Base-by-base conservation (phyloP, 257 asterid species). In the Coffea canephora region DNA sequence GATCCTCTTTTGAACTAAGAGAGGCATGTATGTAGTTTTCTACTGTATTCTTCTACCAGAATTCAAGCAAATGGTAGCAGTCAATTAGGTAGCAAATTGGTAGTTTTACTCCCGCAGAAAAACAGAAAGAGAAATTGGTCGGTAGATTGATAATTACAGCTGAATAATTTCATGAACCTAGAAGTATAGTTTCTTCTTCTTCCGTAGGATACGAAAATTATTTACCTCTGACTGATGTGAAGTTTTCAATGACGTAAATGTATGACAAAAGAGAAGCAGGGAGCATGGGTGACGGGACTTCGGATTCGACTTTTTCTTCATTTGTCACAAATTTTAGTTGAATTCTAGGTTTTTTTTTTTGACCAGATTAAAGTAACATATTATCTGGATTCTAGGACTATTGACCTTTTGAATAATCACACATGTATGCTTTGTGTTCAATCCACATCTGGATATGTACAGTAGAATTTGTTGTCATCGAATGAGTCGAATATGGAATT, bases 181-280 rank as follows among this genome's bases (percentile, higher is more conserved):
- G 43, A 39, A 39, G 43, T 4, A 39, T 4, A 39, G 43, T 49
- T 14, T 34, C 4, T 6, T 67, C 15, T 34, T 4, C 23, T 34
- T 36, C n/a, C 2, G 71, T 5, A 66, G 7, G 19, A 66, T 41
- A 41, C 54, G 23, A 59, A 75, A 67, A 18, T 34, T 39, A 3
- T 49, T n/a, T 55, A 59, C 23, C 54, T 19, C 8, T 34, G 13
- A 75, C 4, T 34, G 13, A 75, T 18, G 25, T 74, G 78, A 74
- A 48, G 54, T 74, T 46, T 74, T 74, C 78, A 55, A 34, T 74
- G 69, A 34, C 36, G 69, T 34, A 11, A 5, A 54, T 54, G 65
- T 41, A 8, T 52, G 77, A 5, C 2, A 49, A 73, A 50, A 14
- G 1, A 67, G 46, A 67, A 31, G 48, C 48, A 34, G 1, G n/a